phyloP scores from a whole-genome alignment of 306 rosid genomes.

The Fagus sylvatica region DNA sequence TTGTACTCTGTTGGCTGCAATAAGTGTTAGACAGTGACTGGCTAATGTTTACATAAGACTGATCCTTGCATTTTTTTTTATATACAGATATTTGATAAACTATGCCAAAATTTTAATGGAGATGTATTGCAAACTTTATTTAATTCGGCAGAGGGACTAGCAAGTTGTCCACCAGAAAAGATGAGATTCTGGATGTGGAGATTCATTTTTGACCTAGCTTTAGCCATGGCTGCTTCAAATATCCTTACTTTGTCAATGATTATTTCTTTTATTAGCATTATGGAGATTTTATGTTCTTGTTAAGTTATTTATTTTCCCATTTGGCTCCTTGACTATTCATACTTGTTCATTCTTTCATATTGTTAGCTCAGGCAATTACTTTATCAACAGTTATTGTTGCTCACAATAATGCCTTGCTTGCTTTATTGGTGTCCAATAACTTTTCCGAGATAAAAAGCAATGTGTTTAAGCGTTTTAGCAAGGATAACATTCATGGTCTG shows the following conservation, averaged over 20 bases:
- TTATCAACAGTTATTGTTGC: constrained; percentile 95
- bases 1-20: background rate
- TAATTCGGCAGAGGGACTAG: constrained; percentile 90
- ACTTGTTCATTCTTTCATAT: constrained; percentile 90
- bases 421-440: constrained; percentile 95
- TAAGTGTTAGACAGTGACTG: constrained; percentile 10
- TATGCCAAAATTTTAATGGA: constrained; percentile 89
- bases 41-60: constrained; percentile 5
- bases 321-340: constrained; percentile 70
- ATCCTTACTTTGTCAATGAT: constrained; percentile 54
- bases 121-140: constrained; percentile 91
- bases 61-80: constrained; percentile 33
- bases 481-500: constrained; percentile 84
- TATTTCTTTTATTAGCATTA: constrained; percentile 8
- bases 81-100: constrained; percentile 91
- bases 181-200: constrained; percentile 77
- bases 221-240: constrained; percentile 91
- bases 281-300: constrained; percentile 1
- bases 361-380: constrained; percentile 99
- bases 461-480: constrained; percentile 89
- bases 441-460: constrained; percentile 97
- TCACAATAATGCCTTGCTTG: constrained; percentile 90
- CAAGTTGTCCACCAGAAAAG: constrained; percentile 67
- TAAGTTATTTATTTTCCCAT: constrained; percentile 5
- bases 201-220: constrained; percentile 69